A percentile compares a stretch with the other conserved stretches of the same genome.
Conservation (phyloP, 352 stramenopile species). For the Pythium grandisporangium region DNA sequence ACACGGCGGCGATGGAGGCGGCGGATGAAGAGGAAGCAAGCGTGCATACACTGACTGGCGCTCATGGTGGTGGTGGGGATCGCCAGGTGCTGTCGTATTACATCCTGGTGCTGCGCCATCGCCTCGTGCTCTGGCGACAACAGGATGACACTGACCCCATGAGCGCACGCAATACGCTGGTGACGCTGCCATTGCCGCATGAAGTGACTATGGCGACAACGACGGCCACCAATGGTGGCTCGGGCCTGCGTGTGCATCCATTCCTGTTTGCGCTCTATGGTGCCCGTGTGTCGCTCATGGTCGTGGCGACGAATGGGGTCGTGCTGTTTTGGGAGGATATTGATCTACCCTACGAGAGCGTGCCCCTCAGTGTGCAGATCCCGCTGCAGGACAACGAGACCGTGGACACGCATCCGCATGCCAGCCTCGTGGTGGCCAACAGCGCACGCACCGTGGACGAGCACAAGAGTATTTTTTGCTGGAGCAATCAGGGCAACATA, state of each 20-base stretch:
- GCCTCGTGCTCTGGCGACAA: conserved; percentile 65
- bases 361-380: conserved; percentile 73
- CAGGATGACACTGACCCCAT: no score
- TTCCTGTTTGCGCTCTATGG: conserved; percentile 62
- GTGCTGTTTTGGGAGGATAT: conserved; percentile 82
- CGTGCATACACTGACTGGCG: neutral
- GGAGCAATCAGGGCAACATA: conserved; percentile 68
- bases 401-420: conserved; percentile 35
- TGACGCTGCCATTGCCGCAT: conserved; percentile 44
- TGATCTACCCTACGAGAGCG: conserved; percentile 64
- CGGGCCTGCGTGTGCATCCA: conserved; percentile 35
- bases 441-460: conserved; percentile 11
- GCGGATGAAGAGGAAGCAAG: no score
- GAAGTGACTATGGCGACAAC: no score
- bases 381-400: conserved; percentile 39
- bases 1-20: no score
- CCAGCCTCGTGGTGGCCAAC: conserved; percentile 11
- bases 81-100: conserved; percentile 48
- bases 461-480: conserved; percentile 57
- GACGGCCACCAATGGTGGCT: no score
- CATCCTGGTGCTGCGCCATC: conserved; percentile 38
- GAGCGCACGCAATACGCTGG: no score
- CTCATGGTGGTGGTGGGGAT: conserved; percentile 14
- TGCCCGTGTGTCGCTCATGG: conserved; percentile 60
- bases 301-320: conserved; percentile 45